Evolutionary conservation across 441 rosid species (phyloP).

Genomic region (Erodium texanum): DNA sequence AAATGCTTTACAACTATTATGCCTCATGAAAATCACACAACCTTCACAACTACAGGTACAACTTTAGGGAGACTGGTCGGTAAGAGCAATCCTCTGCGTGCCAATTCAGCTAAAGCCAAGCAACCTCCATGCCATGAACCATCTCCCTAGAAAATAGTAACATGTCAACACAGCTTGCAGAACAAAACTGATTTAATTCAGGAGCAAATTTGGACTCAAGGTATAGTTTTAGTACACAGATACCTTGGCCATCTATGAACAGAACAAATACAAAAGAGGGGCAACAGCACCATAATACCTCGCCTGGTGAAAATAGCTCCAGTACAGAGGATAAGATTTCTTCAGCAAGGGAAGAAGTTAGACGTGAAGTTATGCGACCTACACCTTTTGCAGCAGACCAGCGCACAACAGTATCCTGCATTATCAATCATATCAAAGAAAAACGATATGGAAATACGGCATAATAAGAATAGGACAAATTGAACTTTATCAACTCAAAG

Average conservation of each 20-base stretch:
- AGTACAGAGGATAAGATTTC: slow-evolving; percentile 78
- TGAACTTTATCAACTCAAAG: background rate
- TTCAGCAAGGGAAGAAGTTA: slow-evolving; percentile 72
- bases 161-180: slow-evolving; percentile 15
- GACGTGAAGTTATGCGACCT: slow-evolving; percentile 78
- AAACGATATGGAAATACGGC: slow-evolving; percentile 3
- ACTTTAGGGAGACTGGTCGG: slow-evolving; percentile 82
- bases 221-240: background rate
- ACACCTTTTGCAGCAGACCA: slow-evolving; percentile 99
- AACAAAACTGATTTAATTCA: slow-evolving; percentile 2
- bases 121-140: slow-evolving; percentile 99
- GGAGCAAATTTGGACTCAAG: background rate
- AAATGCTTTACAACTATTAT: background rate
- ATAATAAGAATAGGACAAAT: background rate
- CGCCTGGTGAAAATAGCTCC: slow-evolving; percentile 84
- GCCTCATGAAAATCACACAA: slow-evolving; percentile 23
- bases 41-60: slow-evolving; percentile 82
- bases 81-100: slow-evolving; percentile 86
- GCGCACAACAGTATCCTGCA: slow-evolving; percentile 92
- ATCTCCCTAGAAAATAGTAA: slow-evolving; percentile 61
- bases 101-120: slow-evolving; percentile 88
- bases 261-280: slow-evolving; percentile 10
- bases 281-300: slow-evolving; percentile 41
- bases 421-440: slow-evolving; percentile 14
- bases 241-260: background rate